Base-by-base conservation (phyloP, 495 filamentous ascomycete genomes). In the Bombardia bombarda region DNA sequence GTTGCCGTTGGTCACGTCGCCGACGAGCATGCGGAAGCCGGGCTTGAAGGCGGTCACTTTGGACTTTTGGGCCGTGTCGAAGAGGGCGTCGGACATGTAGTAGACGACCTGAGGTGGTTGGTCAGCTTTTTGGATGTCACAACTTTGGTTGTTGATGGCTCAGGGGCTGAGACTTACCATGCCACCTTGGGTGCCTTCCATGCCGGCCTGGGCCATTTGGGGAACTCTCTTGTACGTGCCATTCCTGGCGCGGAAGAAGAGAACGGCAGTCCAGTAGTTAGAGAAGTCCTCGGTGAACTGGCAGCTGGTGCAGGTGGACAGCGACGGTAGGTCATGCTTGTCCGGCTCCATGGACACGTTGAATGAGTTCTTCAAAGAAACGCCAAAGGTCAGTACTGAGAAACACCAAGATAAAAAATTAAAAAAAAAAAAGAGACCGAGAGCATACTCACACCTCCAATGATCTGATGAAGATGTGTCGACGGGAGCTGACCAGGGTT, bases 51-150 rank as follows among this genome's bases (percentile, higher is more conserved):
- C 69, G 0, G 71, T 73, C 19, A 70, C 61, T 13, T 55, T 67
- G 5, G 58, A 59, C 31, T 58, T 66, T 42, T 69, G 66, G 21
- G 58, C 61, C 28, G 66, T 70, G 43, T 66, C 63, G 47, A 68
- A 68, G 16, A 68, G 49, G 2, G 65, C 65, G 46, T 72, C 69
- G 1, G 61, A 55, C 66, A 72, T 74, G 55, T 74, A 74, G 47
- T 74, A 74, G 26, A 74, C 68, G 10, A 68, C 60, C 62, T 56
- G 23, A 2, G 32, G 16, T 33, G n/a, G 6, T 4, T 33, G 17
- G 16, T 21, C n/a, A 20, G 1, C 1, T 33, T 4, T 12, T 12
- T 33, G 10, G 16, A 3, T 33, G 14, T 33, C 14, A 16, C 9
- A 7, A n/a, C n/a, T n/a, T n/a, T n/a, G n/a, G n/a, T n/a, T n/a